phyloP scores from a whole-genome alignment of 306 rosid species.

The Vicia sativa region DNA sequence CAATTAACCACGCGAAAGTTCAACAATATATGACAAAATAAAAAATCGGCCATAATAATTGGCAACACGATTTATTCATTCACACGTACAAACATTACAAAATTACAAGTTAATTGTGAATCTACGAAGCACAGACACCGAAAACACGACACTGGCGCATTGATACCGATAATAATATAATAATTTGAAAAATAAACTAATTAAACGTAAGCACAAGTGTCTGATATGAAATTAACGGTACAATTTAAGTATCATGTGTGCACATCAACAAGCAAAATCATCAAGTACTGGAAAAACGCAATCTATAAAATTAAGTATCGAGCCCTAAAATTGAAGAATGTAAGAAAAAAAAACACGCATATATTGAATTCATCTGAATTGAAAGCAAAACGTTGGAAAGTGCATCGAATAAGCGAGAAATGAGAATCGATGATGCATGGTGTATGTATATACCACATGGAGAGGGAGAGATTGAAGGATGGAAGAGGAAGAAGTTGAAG shows the following conservation, averaged over 20 bases:
- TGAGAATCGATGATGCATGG: constrained; percentile 14
- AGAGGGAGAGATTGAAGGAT: constrained; percentile 99
- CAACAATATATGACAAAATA: neutral
- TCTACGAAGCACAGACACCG: neutral
- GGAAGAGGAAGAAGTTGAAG: constrained; percentile 86
- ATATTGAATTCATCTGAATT: constrained; percentile 13
- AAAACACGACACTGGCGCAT: no score
- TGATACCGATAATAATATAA: no score
- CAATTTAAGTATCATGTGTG: neutral
- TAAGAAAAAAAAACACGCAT: neutral
- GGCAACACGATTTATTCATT: neutral
- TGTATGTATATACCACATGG: constrained; percentile 64
- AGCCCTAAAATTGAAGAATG: constrained; percentile 37
- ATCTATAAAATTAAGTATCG: constrained; percentile 6
- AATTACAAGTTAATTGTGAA: neutral
- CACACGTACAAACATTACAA: neutral
- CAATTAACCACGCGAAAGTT: constrained; percentile 29
- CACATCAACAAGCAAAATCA: constrained; percentile 1
- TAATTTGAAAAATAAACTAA: no score
- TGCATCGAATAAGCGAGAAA: constrained; percentile 3
- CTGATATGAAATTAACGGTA: constrained; percentile 21
- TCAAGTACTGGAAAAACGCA: neutral
- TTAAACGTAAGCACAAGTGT: no score
- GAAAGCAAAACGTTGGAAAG: neutral
- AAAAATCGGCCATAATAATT: neutral